A percentile compares a stretch with the other conserved stretches of the same genome.
Evolutionary conservation across 1,139 yeast genomes (phyloP).

Genomic region (Lodderomyces beijingensis): DNA sequence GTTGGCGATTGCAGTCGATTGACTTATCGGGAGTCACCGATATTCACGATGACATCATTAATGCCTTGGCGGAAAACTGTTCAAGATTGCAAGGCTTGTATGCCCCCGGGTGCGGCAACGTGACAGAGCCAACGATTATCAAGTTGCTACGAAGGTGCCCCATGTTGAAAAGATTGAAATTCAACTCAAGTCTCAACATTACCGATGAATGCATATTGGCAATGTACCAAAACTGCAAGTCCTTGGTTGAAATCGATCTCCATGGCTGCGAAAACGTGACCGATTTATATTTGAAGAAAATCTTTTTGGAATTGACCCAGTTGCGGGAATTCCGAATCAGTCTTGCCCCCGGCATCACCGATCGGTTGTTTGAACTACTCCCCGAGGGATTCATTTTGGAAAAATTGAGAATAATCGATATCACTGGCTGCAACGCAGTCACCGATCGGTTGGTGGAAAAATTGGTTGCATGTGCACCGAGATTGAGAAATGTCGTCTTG

Average conservation of each 20-base stretch:
- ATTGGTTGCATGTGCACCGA: constrained; percentile 74
- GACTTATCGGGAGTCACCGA: constrained; percentile 85
- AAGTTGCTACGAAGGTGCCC: constrained; percentile 61
- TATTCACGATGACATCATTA: constrained; percentile 62
- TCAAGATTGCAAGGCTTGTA: constrained; percentile 82
- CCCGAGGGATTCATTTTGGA: constrained; percentile 42
- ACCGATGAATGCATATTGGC: constrained; percentile 64
- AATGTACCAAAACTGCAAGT: constrained; percentile 66
- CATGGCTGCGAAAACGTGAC: constrained; percentile 77
- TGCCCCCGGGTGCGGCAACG: constrained; percentile 76
- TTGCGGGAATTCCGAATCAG: constrained; percentile 82
- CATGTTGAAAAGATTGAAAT: constrained; percentile 74
- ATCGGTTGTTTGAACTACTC: constrained; percentile 49
- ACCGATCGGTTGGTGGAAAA: constrained; percentile 77
- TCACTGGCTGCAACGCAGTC: constrained; percentile 78
- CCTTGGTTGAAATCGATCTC: constrained; percentile 84
- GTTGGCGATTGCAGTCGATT: constrained; percentile 73
- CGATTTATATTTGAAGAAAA: constrained; percentile 54
- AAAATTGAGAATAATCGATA: constrained; percentile 71
- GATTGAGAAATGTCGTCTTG: constrained; percentile 78
- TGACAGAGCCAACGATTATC: constrained; percentile 64
- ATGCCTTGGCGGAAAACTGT: constrained; percentile 69
- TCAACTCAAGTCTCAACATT: constrained; percentile 66
- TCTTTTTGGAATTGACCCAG: constrained; percentile 63
- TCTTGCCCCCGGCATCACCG: constrained; percentile 67